phyloP scores from a whole-genome alignment of 2,329 filamentous ascomycete species.

The Pseudogymnoascus sp. region DNA sequence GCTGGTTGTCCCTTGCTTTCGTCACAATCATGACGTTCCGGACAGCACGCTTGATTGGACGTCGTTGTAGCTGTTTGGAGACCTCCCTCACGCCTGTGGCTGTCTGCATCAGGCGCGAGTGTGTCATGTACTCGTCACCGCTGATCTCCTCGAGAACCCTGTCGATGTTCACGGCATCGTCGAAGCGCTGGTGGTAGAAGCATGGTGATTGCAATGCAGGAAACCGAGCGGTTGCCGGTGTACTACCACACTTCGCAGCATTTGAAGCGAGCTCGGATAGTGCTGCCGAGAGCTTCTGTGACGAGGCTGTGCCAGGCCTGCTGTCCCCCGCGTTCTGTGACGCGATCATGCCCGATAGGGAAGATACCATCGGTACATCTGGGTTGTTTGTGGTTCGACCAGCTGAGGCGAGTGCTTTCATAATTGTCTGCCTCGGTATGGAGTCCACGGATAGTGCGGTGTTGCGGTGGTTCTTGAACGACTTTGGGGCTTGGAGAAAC shows the following conservation, averaged over 20 bases:
- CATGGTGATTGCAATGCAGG: conserved; percentile 80
- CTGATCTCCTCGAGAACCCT: conserved; percentile 92
- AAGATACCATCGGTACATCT: conserved; percentile 39
- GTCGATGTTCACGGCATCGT: conserved; percentile 90
- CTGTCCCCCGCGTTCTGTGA: conserved; percentile 28
- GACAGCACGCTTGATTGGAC: conserved; percentile 86
- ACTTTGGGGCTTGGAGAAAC: conserved; percentile 16
- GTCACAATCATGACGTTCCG: conserved; percentile 97
- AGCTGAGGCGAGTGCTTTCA: conserved; percentile 70
- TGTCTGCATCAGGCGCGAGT: conserved; percentile 89
- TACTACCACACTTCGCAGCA: conserved; percentile 18
- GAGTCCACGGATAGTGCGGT: conserved; percentile 29
- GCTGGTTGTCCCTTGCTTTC: conserved; percentile 88
- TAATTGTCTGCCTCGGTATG: conserved; percentile 69
- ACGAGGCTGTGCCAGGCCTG: conserved; percentile 25
- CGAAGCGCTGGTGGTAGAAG: conserved; percentile 96
- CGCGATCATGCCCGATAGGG: conserved; percentile 52
- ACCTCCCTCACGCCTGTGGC: conserved; percentile 93
- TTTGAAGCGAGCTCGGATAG: conserved; percentile 41
- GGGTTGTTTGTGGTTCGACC: conserved; percentile 53
- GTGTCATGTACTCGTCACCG: conserved; percentile 81
- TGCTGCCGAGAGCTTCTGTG: conserved; percentile 56
- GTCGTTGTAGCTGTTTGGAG: conserved; percentile 85
- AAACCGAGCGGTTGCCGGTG: conserved; percentile 39
- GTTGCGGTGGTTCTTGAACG: conserved; percentile 22